phyloP scores from a whole-genome alignment of 2,329 filamentous ascomycete species.

The Alternaria sp. region DNA sequence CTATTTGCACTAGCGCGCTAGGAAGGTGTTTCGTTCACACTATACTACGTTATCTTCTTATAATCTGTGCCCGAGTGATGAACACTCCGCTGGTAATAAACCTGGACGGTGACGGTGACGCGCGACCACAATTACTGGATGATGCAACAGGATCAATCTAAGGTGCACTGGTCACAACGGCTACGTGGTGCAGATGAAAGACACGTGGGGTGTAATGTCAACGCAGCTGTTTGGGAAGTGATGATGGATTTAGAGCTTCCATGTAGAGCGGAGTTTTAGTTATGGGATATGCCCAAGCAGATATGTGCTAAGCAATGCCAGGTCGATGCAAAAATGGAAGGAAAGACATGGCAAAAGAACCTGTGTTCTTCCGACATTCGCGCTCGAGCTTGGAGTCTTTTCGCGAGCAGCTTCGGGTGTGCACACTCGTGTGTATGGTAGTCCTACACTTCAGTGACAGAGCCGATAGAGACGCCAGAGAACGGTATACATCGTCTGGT shows the following conservation, averaged over 20 bases:
- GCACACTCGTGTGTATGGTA: background rate
- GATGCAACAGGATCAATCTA: rapidly evolving
- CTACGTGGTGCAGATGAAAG: background rate
- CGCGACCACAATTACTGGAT: background rate
- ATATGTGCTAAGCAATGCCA: background rate
- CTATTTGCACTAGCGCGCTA: background rate
- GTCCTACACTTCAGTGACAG: background rate
- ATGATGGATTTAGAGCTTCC: background rate
- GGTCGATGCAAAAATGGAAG: too few relatives aligned
- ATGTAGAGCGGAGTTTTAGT: background rate
- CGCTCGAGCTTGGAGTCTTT: too few relatives aligned
- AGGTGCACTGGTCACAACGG: background rate
- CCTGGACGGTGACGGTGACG: background rate
- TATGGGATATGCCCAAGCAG: background rate
- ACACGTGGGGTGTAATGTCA: rapidly evolving
- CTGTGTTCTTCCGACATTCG: too few relatives aligned
- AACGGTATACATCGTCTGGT: background rate
- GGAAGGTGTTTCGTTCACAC: background rate
- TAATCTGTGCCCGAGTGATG: background rate
- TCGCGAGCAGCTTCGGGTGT: too few relatives aligned
- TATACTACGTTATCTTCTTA: background rate
- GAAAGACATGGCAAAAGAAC: too few relatives aligned
- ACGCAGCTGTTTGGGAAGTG: background rate
- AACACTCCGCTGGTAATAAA: background rate
- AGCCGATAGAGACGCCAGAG: background rate